Conservation (phyloP, 805 yeast species). For the Pichia occidentalis region DNA sequence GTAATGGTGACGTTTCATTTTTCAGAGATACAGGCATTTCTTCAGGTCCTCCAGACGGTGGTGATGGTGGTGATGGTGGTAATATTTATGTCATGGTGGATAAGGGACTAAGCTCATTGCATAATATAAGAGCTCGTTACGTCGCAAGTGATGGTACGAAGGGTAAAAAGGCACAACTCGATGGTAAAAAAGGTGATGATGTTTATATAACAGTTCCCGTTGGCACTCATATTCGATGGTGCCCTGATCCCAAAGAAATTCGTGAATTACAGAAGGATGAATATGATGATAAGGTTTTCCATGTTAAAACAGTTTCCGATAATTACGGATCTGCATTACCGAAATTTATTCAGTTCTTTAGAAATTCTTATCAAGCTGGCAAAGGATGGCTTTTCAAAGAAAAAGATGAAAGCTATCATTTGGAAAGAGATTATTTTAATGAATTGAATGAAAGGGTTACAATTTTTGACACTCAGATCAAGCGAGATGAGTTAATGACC, state of each 20-base stretch:
- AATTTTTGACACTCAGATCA: conserved; percentile 53
- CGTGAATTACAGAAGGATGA: conserved; percentile 17
- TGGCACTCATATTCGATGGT: conserved; percentile 84
- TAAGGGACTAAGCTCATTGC: conserved; percentile 62
- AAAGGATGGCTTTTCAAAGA: conserved; percentile 89
- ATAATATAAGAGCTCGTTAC: conserved; percentile 60
- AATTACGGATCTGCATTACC: conserved; percentile 26
- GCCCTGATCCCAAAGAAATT: conserved; percentile 59
- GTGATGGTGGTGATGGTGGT: conserved; percentile 97
- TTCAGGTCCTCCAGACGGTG: conserved; percentile 97
- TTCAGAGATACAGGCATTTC: conserved; percentile 79
- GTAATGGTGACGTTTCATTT: conserved; percentile 82
- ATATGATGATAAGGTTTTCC: conserved; percentile 20
- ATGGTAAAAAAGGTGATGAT: conserved; percentile 82
- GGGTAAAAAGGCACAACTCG: conserved; percentile 73
- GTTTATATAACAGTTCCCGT: conserved; percentile 80
- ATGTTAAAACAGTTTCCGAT: conserved; percentile 24
- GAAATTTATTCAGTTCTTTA: conserved; percentile 48
- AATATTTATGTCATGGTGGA: conserved; percentile 77
- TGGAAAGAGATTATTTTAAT: conserved; percentile 57
- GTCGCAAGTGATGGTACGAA: conserved; percentile 63
- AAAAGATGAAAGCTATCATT: conserved; percentile 63
- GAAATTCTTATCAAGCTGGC: conserved; percentile 61
- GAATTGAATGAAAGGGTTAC: conserved; percentile 58
- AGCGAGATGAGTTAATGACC: conserved; percentile 47